phyloP scores from a whole-genome alignment of 371 early-diverging fungal genomes.

The Rhizopus stolonifer region DNA sequence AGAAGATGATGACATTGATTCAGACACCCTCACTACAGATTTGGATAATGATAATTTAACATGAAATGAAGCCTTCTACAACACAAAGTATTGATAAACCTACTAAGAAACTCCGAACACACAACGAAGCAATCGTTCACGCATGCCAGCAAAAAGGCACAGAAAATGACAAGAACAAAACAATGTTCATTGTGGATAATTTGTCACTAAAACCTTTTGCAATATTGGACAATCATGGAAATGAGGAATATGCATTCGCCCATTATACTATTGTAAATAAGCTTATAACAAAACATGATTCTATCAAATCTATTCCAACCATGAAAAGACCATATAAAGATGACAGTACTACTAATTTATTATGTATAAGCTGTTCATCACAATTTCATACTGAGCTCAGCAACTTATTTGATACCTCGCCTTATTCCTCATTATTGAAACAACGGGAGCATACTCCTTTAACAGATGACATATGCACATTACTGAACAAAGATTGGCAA shows the following conservation, averaged over 20 bases:
- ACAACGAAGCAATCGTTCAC: constrained; percentile 4
- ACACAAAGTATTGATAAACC: constrained; percentile 10
- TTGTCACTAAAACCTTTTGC: constrained; percentile 9
- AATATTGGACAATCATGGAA: constrained; percentile 12
- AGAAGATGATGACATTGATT: constrained; percentile 10
- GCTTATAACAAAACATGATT: constrained; percentile 32
- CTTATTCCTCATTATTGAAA: too few relatives aligned
- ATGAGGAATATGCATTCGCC: constrained; percentile 18
- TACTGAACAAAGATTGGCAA: constrained; percentile 14
- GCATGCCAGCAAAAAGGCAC: constrained; percentile 7
- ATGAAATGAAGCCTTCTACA: constrained; percentile 7
- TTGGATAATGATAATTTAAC: constrained; percentile 4
- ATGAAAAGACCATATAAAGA: constrained; percentile 92
- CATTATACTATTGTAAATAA: constrained; percentile 5
- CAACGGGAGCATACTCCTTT: too few relatives aligned
- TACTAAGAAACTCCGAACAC: constrained; percentile 6
- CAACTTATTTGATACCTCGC: too few relatives aligned
- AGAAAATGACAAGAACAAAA: constrained; percentile 7
- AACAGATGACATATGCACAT: constrained; percentile 7
- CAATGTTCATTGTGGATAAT: constrained; percentile 6
- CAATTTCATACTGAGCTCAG: too few relatives aligned
- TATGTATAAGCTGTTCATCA: constrained; percentile 82
- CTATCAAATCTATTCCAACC: constrained; percentile 82
- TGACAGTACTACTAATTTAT: constrained; percentile 80
- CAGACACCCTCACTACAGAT: constrained; percentile 3